Percentiles rank a stretch among this genome's conserved stretches.
These are phyloP conservation scores for Conoideocrella luteorostrata DNA, from an alignment of 2,329 filamentous ascomycete genomes.

Conservation along the genomic window DNA sequence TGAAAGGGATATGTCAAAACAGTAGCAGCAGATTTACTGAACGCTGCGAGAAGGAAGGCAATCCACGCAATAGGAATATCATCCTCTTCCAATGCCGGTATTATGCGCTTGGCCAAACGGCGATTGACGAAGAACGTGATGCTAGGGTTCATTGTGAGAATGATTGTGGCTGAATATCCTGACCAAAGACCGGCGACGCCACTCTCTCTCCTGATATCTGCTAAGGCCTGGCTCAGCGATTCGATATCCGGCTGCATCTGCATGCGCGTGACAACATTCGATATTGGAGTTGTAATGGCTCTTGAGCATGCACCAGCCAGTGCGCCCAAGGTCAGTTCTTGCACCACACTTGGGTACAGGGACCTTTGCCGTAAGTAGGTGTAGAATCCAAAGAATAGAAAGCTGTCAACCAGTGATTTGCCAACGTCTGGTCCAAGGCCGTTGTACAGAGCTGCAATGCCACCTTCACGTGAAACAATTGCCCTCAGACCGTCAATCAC, in stretches of 20 bases:
- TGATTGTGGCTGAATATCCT: slow-evolving; percentile 73
- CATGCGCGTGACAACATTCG: slow-evolving; percentile 76
- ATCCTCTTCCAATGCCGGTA: slow-evolving; percentile 41
- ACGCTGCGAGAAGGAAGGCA: slow-evolving; percentile 54
- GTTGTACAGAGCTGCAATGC: slow-evolving; percentile 61
- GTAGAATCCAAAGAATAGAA: slow-evolving; percentile 83
- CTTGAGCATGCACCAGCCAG: slow-evolving; percentile 69
- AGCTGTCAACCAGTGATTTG: slow-evolving; percentile 68
- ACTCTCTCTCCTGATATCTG: slow-evolving; percentile 59
- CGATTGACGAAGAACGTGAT: slow-evolving; percentile 82
- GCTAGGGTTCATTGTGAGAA: slow-evolving; percentile 79
- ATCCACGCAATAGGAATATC: slow-evolving; percentile 32
- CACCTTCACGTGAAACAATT: slow-evolving; percentile 68
- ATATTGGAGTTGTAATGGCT: slow-evolving; percentile 70
- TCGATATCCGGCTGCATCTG: slow-evolving; percentile 55
- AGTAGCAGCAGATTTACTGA: slow-evolving; percentile 72
- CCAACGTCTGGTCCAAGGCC: slow-evolving; percentile 57
- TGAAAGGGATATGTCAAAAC: slow-evolving; percentile 79
- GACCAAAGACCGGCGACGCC: slow-evolving; percentile 78
- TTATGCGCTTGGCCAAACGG: slow-evolving; percentile 53
- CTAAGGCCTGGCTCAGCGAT: slow-evolving; percentile 51
- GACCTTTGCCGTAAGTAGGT: slow-evolving; percentile 40
- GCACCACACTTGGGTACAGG: slow-evolving; percentile 50
- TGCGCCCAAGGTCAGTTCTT: slow-evolving; percentile 70
- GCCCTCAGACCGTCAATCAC: slow-evolving; percentile 63